Percentiles rank a stretch among this genome's conserved stretches.
phyloP scores from a whole-genome alignment of 306 rosid genomes.

The Trichosanthes cucumerina region DNA sequence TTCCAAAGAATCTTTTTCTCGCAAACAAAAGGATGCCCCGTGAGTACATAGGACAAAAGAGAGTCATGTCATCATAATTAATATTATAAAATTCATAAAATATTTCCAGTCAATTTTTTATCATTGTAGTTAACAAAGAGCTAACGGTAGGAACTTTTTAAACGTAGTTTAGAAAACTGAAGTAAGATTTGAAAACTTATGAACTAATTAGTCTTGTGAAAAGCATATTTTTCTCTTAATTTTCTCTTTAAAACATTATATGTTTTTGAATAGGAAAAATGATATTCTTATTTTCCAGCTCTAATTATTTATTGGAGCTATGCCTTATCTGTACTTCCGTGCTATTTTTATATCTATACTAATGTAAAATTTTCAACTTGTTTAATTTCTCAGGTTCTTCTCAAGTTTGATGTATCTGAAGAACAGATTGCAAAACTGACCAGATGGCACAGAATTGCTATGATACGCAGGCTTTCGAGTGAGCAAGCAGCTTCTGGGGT shows the following conservation, averaged over 20 bases:
- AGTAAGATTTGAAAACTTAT: not conserved
- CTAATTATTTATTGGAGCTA: not conserved
- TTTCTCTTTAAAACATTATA: not conserved
- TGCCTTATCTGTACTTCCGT: not conserved
- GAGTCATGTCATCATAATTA: not conserved
- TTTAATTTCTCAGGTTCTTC: conserved; percentile 60
- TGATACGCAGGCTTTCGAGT: conserved; percentile 97
- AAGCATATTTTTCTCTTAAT: not conserved
- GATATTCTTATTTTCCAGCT: not conserved
- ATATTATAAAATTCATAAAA: not conserved
- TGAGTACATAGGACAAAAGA: too few species aligned
- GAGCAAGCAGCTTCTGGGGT: conserved; percentile 98
- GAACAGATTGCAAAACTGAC: conserved; percentile 83
- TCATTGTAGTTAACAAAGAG: not conserved
- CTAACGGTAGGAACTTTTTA: not conserved
- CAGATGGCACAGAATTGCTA: conserved; percentile 98
- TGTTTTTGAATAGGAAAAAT: not conserved
- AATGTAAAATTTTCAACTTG: conserved; percentile 10
- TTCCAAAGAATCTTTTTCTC: too few species aligned
- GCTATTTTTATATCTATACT: not conserved
- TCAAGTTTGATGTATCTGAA: conserved; percentile 83
- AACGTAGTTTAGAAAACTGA: not conserved
- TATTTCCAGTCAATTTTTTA: not conserved
- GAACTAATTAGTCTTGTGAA: not conserved
- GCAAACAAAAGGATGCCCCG: too few species aligned